These are phyloP conservation scores for Pichia gijzeniarum DNA, from an alignment of 805 yeast species.

Conservation along the genomic window DNA sequence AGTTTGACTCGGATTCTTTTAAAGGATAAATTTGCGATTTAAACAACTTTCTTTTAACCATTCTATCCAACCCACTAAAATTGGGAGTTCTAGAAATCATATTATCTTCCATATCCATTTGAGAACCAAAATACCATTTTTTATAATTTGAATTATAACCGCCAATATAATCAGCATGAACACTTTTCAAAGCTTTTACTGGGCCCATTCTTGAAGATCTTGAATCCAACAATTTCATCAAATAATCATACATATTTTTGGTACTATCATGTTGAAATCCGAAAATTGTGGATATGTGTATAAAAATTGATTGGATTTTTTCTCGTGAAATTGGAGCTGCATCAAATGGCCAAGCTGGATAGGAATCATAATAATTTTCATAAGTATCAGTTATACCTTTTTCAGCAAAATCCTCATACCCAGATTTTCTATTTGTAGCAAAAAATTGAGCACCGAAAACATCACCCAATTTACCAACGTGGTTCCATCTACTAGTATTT, in stretches of 20 bases:
- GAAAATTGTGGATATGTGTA: slow-evolving; percentile 46
- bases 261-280: slow-evolving; percentile 67
- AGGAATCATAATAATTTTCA: slow-evolving; percentile 42
- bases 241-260: slow-evolving; percentile 59
- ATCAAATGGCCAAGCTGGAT: slow-evolving; percentile 44
- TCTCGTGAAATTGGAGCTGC: slow-evolving; percentile 43
- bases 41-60: slow-evolving; percentile 12
- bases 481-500: slow-evolving; percentile 40
- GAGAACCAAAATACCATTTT: slow-evolving; percentile 75
- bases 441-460: slow-evolving; percentile 27
- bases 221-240: slow-evolving; percentile 58
- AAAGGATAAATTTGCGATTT: slow-evolving; percentile 23
- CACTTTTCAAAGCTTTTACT: slow-evolving; percentile 44
- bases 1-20: slow-evolving; percentile 41
- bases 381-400: slow-evolving; percentile 36
- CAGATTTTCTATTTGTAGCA: slow-evolving; percentile 30
- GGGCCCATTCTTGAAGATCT: slow-evolving; percentile 63
- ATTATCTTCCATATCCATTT: slow-evolving; percentile 46
- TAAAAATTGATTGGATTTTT: slow-evolving; percentile 52
- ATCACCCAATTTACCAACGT: slow-evolving; percentile 31
- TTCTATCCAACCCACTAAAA: slow-evolving; percentile 32
- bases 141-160: slow-evolving; percentile 62
- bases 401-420: slow-evolving; percentile 22
- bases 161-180: slow-evolving; percentile 73
- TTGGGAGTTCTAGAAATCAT: slow-evolving; percentile 26